These are phyloP conservation scores for Rhodotorula paludigena DNA, from an alignment of 768 basidiomycete species.

Conservation along the genomic window DNA sequence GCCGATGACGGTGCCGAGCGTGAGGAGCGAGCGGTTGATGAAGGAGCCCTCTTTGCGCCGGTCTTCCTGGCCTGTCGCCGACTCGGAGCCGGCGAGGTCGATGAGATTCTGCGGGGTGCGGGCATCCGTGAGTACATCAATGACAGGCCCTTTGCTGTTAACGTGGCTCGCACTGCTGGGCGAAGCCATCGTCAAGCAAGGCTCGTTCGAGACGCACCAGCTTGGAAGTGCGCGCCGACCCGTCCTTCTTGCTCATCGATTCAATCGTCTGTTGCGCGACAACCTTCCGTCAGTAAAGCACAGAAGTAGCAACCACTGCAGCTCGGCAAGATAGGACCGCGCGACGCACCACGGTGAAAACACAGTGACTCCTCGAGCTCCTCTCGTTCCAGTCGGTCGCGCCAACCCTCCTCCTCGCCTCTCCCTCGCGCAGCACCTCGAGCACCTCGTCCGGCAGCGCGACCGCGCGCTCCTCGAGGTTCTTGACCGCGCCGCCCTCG, in stretches of 20 bases:
- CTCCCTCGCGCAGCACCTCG: slow-evolving; percentile 77
- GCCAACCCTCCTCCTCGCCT: slow-evolving; percentile 80
- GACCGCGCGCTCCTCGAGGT: slow-evolving; percentile 87
- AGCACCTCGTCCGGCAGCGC: slow-evolving; percentile 78
- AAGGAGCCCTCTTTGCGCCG: slow-evolving; percentile 93
- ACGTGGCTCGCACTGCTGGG: background rate
- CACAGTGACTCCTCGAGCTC: slow-evolving; percentile 87
- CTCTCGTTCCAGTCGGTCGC: slow-evolving; percentile 99
- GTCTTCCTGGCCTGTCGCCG: slow-evolving; percentile 90
- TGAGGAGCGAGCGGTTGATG: slow-evolving; percentile 78
- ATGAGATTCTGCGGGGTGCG: slow-evolving; percentile 64
- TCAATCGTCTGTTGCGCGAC: slow-evolving; percentile 33
- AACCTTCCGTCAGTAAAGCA: too few relatives aligned
- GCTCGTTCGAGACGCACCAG: slow-evolving; percentile 35
- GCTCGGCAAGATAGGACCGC: background rate
- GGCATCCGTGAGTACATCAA: background rate
- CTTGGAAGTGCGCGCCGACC: slow-evolving; percentile 68
- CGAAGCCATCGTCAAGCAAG: background rate
- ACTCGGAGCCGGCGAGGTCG: slow-evolving; percentile 94
- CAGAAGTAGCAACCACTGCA: too few relatives aligned
- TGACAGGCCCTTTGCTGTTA: too few relatives aligned
- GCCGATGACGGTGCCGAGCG: slow-evolving; percentile 84
- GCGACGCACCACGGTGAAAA: slow-evolving; percentile 72
- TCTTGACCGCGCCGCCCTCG: slow-evolving; percentile 58
- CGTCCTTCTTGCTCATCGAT: slow-evolving; percentile 48